Conservation (phyloP, 140 eudicot genomes). For the Bidens hawaiensis region DNA sequence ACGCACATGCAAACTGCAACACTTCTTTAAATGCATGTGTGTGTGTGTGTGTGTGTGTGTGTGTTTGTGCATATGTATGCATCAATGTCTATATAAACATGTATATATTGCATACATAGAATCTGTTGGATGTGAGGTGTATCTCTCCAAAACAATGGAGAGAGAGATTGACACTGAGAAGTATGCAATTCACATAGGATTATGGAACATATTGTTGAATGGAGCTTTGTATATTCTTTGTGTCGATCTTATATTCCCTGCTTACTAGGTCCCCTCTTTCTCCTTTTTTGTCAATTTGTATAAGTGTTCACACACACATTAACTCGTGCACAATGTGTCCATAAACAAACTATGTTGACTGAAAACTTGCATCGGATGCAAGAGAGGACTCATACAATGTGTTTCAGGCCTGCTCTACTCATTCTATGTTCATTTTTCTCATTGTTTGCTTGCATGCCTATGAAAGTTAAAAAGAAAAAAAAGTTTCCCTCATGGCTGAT, state of each 20-base stretch:
- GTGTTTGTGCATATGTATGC: neutral
- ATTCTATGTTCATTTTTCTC: neutral
- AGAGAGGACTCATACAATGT: neutral
- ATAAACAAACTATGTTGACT: neutral
- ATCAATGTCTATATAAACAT: neutral
- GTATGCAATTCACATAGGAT: slow-evolving; percentile 8
- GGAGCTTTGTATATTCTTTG: neutral
- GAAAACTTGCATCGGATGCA: slow-evolving; percentile 13
- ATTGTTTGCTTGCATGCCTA: neutral
- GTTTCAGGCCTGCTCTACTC: neutral
- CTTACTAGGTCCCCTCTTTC: neutral
- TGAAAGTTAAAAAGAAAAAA: neutral
- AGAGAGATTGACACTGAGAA: slow-evolving; percentile 10
- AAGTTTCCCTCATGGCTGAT: neutral
- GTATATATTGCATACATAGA: neutral
- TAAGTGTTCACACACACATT: slow-evolving; percentile 4
- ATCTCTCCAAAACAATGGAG: neutral
- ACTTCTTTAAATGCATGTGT: neutral
- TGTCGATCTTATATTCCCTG: slow-evolving; percentile 2
- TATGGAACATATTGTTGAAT: slow-evolving; percentile 10
- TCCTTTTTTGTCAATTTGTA: neutral
- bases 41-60: neutral
- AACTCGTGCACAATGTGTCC: neutral
- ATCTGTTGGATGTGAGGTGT: slow-evolving; percentile 6
- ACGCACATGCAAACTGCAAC: slow-evolving; percentile 4